Base-by-base conservation (phyloP, 169 alveolate genomes). In the Plasmodium ovale region DNA sequence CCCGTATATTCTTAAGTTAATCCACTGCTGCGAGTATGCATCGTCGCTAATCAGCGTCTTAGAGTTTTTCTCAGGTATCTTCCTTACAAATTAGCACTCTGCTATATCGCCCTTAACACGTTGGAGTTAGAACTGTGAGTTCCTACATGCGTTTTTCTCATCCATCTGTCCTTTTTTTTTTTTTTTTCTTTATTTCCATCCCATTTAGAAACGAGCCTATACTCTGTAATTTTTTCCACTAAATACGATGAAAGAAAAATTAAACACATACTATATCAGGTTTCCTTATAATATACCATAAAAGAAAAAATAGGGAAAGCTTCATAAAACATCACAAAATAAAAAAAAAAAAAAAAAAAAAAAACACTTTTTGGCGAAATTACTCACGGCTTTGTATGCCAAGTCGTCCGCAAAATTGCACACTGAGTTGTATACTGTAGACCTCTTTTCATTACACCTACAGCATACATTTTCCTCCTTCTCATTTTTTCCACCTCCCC, bases 1-100 rank as follows among this genome's bases (percentile, higher is more conserved):
- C 37, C 79, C 89, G 31, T 33, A 64, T 47, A 79, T 79, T 9
- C 23, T 79, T 62, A 64, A 79, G 53, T 62, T 79, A 68, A 64
- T 79, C 64, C 79, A 79, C 51, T 64, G 25, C 21, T 31, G 51
- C 49, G 89, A 64, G 31, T 79, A 47, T 23, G 77, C 49, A 27
- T 79, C 74, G 27, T 79, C 54, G 9, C 37, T 49, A n/a, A 79
- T 51, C 25, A 62, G 51, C 14, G 79, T 79, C 53, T 79, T 65
- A 64, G 89, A 79, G 77, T 79, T 64, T 14, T 79, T 79, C 56
- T 62, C 79, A 64, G 79, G 89, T 74, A n/a, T 33, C 16, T 56
- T 21, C 51, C 9, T 25, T 49, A 25, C 19, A 49, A 56, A n/a
- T n/a, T n/a, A n/a, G n/a, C n/a, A n/a, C n/a, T n/a, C n/a, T n/a